Evolutionary conservation across 768 basidiomycete species (phyloP).

Genomic region (Psilocybe cyanescens): DNA sequence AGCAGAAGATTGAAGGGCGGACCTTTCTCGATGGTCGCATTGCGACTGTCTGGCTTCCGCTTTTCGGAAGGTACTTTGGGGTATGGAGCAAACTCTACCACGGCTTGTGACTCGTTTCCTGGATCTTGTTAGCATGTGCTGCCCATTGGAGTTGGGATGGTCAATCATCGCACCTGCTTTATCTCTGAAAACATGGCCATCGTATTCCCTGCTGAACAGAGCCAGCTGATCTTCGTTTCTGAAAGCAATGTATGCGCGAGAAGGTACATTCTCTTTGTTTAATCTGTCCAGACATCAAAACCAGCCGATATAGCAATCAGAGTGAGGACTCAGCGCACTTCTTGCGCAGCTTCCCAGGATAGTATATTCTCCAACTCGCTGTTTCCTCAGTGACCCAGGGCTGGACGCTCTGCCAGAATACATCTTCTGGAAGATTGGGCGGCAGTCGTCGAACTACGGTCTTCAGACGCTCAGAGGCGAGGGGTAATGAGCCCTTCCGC

Average conservation of each 20-base stretch:
- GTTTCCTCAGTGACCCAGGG: constrained; percentile 83
- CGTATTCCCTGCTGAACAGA: constrained; percentile 80
- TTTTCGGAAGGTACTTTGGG: constrained; percentile 83
- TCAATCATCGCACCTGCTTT: constrained; percentile 70
- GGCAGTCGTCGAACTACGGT: constrained; percentile 87
- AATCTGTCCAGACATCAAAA: constrained; percentile 45
- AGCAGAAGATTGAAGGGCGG: constrained; percentile 12
- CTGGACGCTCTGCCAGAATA: constrained; percentile 93
- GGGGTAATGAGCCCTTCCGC: constrained; percentile 31
- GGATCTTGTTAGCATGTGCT: background rate
- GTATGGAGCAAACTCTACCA: constrained; percentile 94
- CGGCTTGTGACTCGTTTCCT: constrained; percentile 88
- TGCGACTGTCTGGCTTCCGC: constrained; percentile 77
- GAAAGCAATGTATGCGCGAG: constrained; percentile 93
- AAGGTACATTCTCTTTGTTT: constrained; percentile 84
- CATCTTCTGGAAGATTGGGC: constrained; percentile 86
- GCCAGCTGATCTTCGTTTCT: constrained; percentile 73
- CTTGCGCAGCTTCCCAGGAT: constrained; percentile 70
- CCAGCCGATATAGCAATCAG: constrained; percentile 1
- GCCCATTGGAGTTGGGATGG: background rate
- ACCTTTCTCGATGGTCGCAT: constrained; percentile 93
- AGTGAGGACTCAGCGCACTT: constrained; percentile 45
- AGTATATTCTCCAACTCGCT: constrained; percentile 66
- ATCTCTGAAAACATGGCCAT: constrained; percentile 91
- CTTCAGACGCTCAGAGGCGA: constrained; percentile 70